These are phyloP conservation scores for Eragrostis curvula DNA, from an alignment of 176 grass and related monocot species.

Conservation along the genomic window DNA sequence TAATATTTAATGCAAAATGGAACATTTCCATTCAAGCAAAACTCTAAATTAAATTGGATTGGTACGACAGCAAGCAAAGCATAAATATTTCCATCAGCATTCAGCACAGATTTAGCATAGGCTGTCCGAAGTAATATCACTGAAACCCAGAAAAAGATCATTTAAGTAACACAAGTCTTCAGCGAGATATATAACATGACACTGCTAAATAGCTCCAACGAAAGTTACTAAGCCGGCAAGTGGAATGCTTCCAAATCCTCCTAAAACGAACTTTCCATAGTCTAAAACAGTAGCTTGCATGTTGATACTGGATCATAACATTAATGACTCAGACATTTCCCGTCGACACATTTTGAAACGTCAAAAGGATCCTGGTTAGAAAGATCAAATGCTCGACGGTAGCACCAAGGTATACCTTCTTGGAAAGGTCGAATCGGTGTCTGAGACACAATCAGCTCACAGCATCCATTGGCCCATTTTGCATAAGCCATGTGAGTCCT, in stretches of 20 bases:
- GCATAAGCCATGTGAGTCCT: constrained; percentile 17
- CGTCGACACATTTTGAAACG: not conserved
- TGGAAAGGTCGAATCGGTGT: not conserved
- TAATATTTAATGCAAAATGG: not conserved
- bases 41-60: not conserved
- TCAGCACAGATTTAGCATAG: not conserved
- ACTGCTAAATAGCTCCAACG: not conserved
- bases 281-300: not conserved
- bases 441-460: not conserved
- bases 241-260: not conserved
- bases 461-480: constrained; percentile 13
- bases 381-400: constrained; percentile 1
- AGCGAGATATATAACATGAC: not conserved
- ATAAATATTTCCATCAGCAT: not conserved
- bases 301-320: not conserved
- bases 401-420: constrained; percentile 21
- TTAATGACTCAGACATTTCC: not conserved
- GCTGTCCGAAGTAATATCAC: not conserved
- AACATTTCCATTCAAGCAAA: not conserved
- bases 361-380: constrained; percentile 25
- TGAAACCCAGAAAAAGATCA: too few species aligned
- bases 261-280: not conserved
- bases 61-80: not conserved
- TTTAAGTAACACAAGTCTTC: not conserved
- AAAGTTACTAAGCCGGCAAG: not conserved